Percentiles rank a stretch among this genome's conserved stretches.
These are phyloP conservation scores for Cryptosporidium andersoni DNA, from an alignment of 169 alveolate species.

Conservation along the genomic window DNA sequence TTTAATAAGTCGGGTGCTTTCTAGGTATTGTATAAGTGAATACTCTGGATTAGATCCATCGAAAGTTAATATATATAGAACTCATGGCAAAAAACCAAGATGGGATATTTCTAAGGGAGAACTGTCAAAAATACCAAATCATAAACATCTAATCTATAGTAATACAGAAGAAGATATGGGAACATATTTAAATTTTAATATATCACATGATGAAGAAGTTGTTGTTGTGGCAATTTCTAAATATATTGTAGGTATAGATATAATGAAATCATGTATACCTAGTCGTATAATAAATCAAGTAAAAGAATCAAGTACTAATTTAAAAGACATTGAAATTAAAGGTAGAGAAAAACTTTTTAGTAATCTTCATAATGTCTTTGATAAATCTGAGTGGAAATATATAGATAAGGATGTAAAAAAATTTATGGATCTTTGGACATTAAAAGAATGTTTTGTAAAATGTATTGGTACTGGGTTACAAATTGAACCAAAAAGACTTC, in stretches of 20 bases:
- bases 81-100: slow-evolving; percentile 21
- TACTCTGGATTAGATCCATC: slow-evolving; percentile 23
- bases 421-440: slow-evolving; percentile 71
- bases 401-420: slow-evolving; percentile 29
- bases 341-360: slow-evolving; percentile 8
- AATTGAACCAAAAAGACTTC: slow-evolving; percentile 54
- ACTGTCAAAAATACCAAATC: no score
- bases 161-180: not conserved
- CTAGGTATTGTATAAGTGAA: not conserved
- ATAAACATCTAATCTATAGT: not conserved
- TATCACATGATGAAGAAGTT: slow-evolving; percentile 64
- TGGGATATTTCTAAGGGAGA: no score
- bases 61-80: slow-evolving; percentile 25
- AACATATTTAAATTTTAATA: slow-evolving; percentile 18
- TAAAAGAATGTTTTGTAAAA: slow-evolving; percentile 70
- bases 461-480: slow-evolving; percentile 57
- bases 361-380: slow-evolving; percentile 28
- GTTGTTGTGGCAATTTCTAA: slow-evolving; percentile 41
- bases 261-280: slow-evolving; percentile 51
- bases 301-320: not conserved
- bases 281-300: not conserved
- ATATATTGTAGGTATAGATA: slow-evolving; percentile 48
- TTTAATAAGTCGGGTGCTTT: slow-evolving; percentile 16
- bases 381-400: slow-evolving; percentile 43
- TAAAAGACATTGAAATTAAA: not conserved